Evolutionary conservation across 495 filamentous ascomycete genomes (phyloP), one percentile per base, ranked within the genome.

Genomic region (Daldinia vernicosa): DNA sequence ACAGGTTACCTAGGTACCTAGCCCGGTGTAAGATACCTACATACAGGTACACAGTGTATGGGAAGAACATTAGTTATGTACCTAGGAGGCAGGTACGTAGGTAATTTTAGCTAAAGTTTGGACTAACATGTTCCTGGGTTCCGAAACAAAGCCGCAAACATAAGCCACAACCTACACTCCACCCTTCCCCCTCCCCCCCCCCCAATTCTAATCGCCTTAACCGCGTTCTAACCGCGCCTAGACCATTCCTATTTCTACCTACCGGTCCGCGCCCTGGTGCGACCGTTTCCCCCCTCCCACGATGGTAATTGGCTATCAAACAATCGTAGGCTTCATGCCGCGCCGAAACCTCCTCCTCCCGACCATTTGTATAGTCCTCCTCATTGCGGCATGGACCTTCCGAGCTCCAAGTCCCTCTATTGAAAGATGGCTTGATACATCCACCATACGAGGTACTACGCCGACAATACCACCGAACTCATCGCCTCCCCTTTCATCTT

Each of bases 251-350:
- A 74, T 73, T 69, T 73, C 70, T 69, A 69, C 52, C 61, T 28
- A 14, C 24, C 47, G 54, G 39, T 43, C 27, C 27, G 37, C 22
- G 8, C 37, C 2, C 24, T 56, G 58, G 63, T 63, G 66, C 63
- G 43, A 68, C 59, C 60, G 37, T 74, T 59, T 57, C 54, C 39
- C 22, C 33, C 59, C 55, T 59, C 24, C 37, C n/a, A 70, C 56
- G 67, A 76, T 76, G 74, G 74, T 62, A 57, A 77, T 76, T 73
- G 67, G 68, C 63, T 68, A 56, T 66, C 59, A 63, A 33, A 73
- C 26, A 64, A 60, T 76, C 53, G 35, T 70, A 70, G 75, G 75
- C 75, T 77, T 77, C 73, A 77, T 77, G 75, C 75, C 71, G 60
- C 72, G 76, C 60, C 76, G 72, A 66, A 75, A 74, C 45, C 56